Conservation (phyloP, 129 eudicot genomes). For the Escallonia rubra region DNA sequence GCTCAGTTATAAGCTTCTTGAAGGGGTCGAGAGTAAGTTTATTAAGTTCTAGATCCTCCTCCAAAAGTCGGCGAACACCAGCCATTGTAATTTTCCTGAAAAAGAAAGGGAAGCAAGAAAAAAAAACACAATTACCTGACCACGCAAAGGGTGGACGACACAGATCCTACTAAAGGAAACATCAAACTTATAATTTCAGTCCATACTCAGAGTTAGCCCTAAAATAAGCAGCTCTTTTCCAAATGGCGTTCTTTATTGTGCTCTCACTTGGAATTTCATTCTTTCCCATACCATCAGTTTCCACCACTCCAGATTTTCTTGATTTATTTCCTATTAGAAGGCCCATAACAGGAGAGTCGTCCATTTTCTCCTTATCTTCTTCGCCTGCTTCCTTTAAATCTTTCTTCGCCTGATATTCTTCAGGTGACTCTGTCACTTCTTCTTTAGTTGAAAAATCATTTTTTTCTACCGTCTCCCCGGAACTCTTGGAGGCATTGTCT, state of each 20-base stretch:
- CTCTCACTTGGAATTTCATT: constrained; percentile 42
- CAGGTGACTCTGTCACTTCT: constrained; percentile 28
- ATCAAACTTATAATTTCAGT: background rate
- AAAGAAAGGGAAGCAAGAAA: constrained; percentile 4
- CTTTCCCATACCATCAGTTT: constrained; percentile 19
- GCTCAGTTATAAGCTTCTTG: constrained; percentile 59
- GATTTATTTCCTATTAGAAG: constrained; percentile 39
- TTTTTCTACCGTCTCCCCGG: constrained; percentile 27
- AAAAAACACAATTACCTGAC: background rate
- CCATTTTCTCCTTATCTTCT: constrained; percentile 45
- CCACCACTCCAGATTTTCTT: constrained; percentile 36
- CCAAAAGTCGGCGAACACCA: constrained; percentile 79
- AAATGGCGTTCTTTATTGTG: constrained; percentile 55
- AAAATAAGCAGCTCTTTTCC: constrained; percentile 63
- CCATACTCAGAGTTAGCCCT: constrained; percentile 74
- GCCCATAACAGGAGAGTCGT: constrained; percentile 83
- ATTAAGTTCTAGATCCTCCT: constrained; percentile 76
- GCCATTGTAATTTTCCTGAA: constrained; percentile 61
- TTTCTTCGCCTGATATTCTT: constrained; percentile 23
- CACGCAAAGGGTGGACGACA: background rate
- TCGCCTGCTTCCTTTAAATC: constrained; percentile 21
- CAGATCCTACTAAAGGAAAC: background rate
- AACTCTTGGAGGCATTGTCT: constrained; percentile 27
- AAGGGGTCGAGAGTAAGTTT: constrained; percentile 63
- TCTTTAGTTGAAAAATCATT: constrained; percentile 15